These are phyloP conservation scores for Lactarius indigo DNA, from an alignment of 768 basidiomycete genomes.

Conservation along the genomic window DNA sequence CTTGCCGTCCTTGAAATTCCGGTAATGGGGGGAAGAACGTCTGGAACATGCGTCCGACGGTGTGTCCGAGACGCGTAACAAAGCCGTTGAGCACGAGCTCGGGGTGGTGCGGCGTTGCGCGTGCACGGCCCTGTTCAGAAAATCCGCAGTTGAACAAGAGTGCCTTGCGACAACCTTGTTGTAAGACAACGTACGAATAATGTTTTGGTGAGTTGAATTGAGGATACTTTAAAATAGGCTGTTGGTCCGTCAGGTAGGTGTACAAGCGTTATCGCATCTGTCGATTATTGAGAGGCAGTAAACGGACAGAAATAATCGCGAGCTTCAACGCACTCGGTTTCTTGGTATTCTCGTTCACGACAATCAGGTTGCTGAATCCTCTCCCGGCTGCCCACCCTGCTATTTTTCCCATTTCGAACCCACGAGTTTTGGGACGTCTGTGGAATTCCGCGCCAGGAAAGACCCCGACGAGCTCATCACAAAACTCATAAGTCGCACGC, in stretches of 20 bases:
- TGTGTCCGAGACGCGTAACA: constrained; percentile 89
- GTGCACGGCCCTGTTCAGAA: constrained; percentile 72
- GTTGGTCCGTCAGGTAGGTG: constrained; percentile 91
- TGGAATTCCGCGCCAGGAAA: constrained; percentile 93
- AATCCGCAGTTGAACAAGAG: not conserved
- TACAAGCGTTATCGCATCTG: constrained; percentile 91
- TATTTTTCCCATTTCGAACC: constrained; percentile 86
- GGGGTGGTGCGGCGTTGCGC: constrained; percentile 88
- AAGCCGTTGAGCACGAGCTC: constrained; percentile 96
- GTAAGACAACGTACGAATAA: constrained; percentile 63
- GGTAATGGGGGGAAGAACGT: constrained; percentile 93
- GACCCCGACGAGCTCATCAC: constrained; percentile 83
- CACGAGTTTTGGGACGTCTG: constrained; percentile 80
- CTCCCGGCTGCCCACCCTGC: constrained; percentile 90
- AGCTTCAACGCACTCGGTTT: constrained; percentile 57
- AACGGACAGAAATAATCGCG: constrained; percentile 11
- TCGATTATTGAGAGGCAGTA: constrained; percentile 2
- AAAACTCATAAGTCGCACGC: constrained; percentile 87
- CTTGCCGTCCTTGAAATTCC: constrained; percentile 94
- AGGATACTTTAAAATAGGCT: constrained; percentile 92
- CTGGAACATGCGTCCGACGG: constrained; percentile 93
- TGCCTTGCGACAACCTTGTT: not conserved
- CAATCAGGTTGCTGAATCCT: constrained; percentile 82
- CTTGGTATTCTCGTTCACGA: constrained; percentile 95
- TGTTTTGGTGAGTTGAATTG: constrained; percentile 78